A percentile compares a stretch with the other conserved stretches of the same genome.
These are phyloP conservation scores for Gossypium longicalyx DNA, from an alignment of 345 rosid species.

Conservation along the genomic window DNA sequence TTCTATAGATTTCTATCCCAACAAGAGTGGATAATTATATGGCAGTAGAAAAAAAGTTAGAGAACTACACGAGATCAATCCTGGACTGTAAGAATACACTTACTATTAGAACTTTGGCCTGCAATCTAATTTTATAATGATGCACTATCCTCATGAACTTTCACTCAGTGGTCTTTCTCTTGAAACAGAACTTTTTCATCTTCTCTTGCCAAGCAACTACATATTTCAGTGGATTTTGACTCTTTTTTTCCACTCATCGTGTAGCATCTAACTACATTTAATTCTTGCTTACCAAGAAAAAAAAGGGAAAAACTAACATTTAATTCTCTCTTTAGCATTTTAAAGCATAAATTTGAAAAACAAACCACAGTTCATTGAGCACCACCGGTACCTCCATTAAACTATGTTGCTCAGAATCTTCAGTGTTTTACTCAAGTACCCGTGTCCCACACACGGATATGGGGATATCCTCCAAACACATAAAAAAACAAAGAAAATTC, in stretches of 20 bases:
- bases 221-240: not conserved
- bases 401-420: too few relatives aligned
- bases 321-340: not conserved
- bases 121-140: not conserved
- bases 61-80: not conserved
- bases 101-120: not conserved
- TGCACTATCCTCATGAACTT: not conserved
- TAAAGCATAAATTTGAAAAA: not conserved
- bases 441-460: too few relatives aligned
- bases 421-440: too few relatives aligned
- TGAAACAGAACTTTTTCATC: not conserved
- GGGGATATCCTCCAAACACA: too few relatives aligned
- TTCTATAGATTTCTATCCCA: not conserved
- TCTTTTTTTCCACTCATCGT: not conserved
- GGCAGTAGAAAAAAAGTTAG: not conserved
- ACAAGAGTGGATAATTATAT: not conserved
- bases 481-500: too few relatives aligned
- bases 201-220: not conserved
- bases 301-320: too few relatives aligned
- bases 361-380: not conserved
- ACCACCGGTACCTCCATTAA: not conserved
- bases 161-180: not conserved
- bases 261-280: not conserved
- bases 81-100: not conserved
- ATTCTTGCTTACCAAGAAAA: not conserved